phyloP scores from a whole-genome alignment of 805 yeast species.

The Wickerhamomyces chaumierensis region DNA sequence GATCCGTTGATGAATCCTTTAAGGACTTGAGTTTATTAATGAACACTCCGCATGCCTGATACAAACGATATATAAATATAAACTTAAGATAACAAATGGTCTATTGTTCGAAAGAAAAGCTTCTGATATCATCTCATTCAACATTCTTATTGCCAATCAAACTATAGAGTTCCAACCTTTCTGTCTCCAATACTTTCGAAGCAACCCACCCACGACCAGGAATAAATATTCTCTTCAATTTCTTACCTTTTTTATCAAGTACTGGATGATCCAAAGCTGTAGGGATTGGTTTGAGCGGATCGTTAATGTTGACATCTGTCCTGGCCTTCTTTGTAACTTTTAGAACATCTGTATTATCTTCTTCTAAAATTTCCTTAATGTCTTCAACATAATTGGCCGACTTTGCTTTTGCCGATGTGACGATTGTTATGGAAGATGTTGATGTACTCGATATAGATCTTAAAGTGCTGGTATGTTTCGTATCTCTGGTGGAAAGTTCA shows the following conservation, averaged over 20 bases:
- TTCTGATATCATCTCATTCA: not conserved
- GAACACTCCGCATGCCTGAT: no score
- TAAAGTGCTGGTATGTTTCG: not conserved
- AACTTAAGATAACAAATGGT: no score
- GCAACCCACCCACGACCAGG: slow-evolving; percentile 43
- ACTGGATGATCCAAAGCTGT: slow-evolving; percentile 14
- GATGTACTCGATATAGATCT: not conserved
- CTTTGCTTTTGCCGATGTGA: not conserved
- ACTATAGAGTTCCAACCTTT: slow-evolving; percentile 6
- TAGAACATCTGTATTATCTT: no score
- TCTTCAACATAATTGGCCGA: not conserved
- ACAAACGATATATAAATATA: no score
- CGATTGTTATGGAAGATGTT: not conserved
- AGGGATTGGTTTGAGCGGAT: slow-evolving; percentile 13
- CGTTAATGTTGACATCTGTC: slow-evolving; percentile 13
- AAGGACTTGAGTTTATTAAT: no score
- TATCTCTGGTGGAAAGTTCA: not conserved
- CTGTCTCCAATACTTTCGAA: slow-evolving; percentile 8
- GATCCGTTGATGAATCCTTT: no score
- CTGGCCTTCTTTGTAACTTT: slow-evolving; percentile 4
- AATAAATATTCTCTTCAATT: slow-evolving; percentile 31
- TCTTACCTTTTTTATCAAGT: slow-evolving; percentile 25
- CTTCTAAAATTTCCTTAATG: not conserved
- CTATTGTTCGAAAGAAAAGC: no score
- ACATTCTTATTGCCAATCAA: no score